These are phyloP conservation scores for Polytrichum commune DNA, from an alignment of 225 moss, liverwort and hornwort species.

Conservation along the genomic window DNA sequence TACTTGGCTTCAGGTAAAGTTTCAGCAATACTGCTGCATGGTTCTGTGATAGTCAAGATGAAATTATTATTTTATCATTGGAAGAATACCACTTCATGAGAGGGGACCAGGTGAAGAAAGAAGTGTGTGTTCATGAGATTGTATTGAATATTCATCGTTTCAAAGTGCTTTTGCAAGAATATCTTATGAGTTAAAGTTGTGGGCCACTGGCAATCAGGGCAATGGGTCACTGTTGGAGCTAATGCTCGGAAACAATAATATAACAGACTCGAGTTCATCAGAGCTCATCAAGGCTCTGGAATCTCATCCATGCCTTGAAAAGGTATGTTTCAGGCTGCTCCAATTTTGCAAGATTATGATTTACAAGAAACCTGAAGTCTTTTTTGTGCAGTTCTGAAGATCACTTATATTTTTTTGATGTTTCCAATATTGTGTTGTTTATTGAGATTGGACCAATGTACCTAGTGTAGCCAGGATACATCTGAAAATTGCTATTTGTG, in stretches of 20 bases:
- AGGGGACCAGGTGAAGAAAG: too few relatives aligned
- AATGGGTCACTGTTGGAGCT: conserved; percentile 46
- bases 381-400: too few relatives aligned
- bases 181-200: not conserved
- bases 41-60: not conserved
- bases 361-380: not conserved
- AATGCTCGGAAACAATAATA: conserved; percentile 47
- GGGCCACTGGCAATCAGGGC: conserved; percentile 28
- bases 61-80: too few relatives aligned
- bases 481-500: too few relatives aligned
- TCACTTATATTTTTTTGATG: too few relatives aligned
- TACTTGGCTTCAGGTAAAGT: conserved; percentile 48
- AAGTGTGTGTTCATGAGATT: too few relatives aligned
- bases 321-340: conserved; percentile 14
- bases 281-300: conserved; percentile 32
- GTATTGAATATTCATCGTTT: not conserved
- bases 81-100: too few relatives aligned
- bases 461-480: too few relatives aligned
- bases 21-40: not conserved
- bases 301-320: conserved; percentile 45
- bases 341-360: not conserved
- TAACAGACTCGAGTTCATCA: conserved; percentile 41
- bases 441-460: too few relatives aligned
- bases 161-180: not conserved
- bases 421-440: too few relatives aligned